Evolutionary conservation across 2,329 filamentous ascomycete genomes (phyloP).

Genomic region (Apiospora sp.): DNA sequence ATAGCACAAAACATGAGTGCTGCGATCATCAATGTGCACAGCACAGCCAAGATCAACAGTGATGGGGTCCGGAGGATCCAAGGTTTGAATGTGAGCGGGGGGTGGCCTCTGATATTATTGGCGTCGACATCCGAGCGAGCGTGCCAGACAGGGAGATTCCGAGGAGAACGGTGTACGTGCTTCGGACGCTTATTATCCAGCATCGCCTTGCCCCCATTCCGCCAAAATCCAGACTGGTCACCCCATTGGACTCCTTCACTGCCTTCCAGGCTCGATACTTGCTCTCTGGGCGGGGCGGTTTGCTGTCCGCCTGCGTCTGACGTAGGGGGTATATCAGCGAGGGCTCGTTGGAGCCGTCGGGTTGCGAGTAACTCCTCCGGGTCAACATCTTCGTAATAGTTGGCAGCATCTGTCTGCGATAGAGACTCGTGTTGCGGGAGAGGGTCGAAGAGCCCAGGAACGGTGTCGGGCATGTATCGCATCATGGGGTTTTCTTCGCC

Average conservation of each 20-base stretch:
- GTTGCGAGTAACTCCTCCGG: slow-evolving; percentile 27
- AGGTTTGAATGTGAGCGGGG: slow-evolving; percentile 75
- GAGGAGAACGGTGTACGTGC: slow-evolving; percentile 31
- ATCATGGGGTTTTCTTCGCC: slow-evolving; percentile 33
- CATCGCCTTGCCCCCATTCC: slow-evolving; percentile 1
- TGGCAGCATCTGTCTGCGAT: slow-evolving; percentile 14
- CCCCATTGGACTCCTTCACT: neutral
- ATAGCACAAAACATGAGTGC: slow-evolving; percentile 77
- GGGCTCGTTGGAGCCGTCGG: slow-evolving; percentile 21
- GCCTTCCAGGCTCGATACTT: neutral
- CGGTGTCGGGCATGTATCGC: slow-evolving; percentile 34
- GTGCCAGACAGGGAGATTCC: slow-evolving; percentile 42
- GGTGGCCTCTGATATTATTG: slow-evolving; percentile 47
- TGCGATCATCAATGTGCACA: slow-evolving; percentile 74
- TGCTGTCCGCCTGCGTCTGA: neutral
- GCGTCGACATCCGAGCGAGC: slow-evolving; percentile 40
- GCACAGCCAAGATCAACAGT: slow-evolving; percentile 65
- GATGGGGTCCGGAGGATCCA: slow-evolving; percentile 72
- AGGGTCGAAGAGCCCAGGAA: slow-evolving; percentile 32
- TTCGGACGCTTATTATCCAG: slow-evolving; percentile 22
- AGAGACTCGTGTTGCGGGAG: slow-evolving; percentile 13
- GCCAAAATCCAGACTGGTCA: neutral
- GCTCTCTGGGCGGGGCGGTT: slow-evolving; percentile 20
- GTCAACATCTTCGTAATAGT: slow-evolving; percentile 8
- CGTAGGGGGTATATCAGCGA: neutral